A percentile compares a stretch with the other conserved stretches of the same genome.
Conservation (phyloP, 2,329 filamentous ascomycete species). For the Penicillium sp. region DNA sequence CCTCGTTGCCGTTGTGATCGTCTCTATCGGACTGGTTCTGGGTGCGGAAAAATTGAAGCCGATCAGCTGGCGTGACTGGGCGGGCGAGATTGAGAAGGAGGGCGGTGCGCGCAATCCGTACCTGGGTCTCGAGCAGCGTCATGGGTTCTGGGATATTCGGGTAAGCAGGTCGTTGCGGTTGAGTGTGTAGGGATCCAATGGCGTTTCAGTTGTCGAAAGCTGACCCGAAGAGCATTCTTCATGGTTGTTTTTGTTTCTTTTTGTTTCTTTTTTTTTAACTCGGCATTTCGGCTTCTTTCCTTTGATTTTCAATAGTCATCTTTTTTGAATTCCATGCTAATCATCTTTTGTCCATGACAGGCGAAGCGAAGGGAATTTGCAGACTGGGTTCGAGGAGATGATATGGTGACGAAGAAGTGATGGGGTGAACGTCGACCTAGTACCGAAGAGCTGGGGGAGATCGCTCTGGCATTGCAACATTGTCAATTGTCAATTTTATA, state of each 20-base stretch:
- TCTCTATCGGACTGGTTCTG: conserved; percentile 76
- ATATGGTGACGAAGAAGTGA: conserved; percentile 22
- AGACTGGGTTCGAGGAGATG: conserved; percentile 56
- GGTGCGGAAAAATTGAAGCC: conserved; percentile 73
- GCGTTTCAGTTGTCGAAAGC: too few species aligned
- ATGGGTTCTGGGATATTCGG: conserved; percentile 82
- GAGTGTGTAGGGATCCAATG: background rate
- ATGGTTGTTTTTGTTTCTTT: too few species aligned
- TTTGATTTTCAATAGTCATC: too few species aligned
- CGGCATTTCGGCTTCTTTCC: too few species aligned
- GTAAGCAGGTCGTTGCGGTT: conserved; percentile 39
- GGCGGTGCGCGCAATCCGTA: conserved; percentile 72
- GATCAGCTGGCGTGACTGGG: conserved; percentile 79
- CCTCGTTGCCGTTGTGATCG: conserved; percentile 68
- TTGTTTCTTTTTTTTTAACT: too few species aligned
- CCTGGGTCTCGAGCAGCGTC: conserved; percentile 67
- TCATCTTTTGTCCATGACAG: conserved; percentile 25
- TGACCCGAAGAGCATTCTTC: too few species aligned
- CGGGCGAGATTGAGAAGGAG: conserved; percentile 62
- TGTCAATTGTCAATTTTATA: too few species aligned
- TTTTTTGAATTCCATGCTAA: background rate
- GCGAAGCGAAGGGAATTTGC: conserved; percentile 69
- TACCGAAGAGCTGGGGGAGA: too few species aligned
- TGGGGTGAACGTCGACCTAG: background rate
- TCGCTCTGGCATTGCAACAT: too few species aligned